Base-by-base conservation (phyloP, 2,329 filamentous ascomycete species). In the Dothideomycetes sp. region DNA sequence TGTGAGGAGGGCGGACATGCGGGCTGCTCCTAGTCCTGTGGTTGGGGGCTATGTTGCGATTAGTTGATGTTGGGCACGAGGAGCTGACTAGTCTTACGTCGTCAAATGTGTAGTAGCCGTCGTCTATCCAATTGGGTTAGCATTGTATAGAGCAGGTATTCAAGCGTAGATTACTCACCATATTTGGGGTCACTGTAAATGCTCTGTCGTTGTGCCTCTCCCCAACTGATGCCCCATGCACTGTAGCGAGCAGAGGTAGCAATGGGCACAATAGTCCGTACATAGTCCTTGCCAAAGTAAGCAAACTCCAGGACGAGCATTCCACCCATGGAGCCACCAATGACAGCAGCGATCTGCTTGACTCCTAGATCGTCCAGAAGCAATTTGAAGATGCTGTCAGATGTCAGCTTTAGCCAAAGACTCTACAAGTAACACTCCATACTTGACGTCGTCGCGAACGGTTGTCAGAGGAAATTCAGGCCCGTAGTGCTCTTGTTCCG, bases 161-260 rank as follows among this genome's bases (percentile, higher is more conserved):
- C n/a, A n/a, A n/a, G n/a, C n/a, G n/a, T n/a, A n/a, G n/a, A n/a
- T n/a, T 9, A n/a, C 34, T 29, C 16, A 37, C 36, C 36, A 60
- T 98, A 98, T 66, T 95, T 96, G 22, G 91, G 91, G 58, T 98
- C 91, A 30, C 86, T 88, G 64, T 96, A 98, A 58, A 98, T 96
- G 70, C 83, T 88, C 63, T 91, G 84, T 37, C 85, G 73, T 59
- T 93, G 85, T 3, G 84, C 84, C 58, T 91, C 85, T 31, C 84
- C 84, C 85, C 85, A 93, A 61, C 82, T 88, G 53, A 91, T 93
- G 17, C 85, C 81, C 85, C 85, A 93, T 4, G 85, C 85, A 52
- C 84, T 89, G 60, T 91, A 86, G 31, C 81, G 71, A 50, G 82
- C 84, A 5, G 84, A 89, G 4, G 85, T 91, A 16, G 85, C 85